A percentile compares a stretch with the other conserved stretches of the same genome.
These are phyloP conservation scores for Discostella stelligera DNA, from an alignment of 352 stramenopile species.

Conservation along the genomic window DNA sequence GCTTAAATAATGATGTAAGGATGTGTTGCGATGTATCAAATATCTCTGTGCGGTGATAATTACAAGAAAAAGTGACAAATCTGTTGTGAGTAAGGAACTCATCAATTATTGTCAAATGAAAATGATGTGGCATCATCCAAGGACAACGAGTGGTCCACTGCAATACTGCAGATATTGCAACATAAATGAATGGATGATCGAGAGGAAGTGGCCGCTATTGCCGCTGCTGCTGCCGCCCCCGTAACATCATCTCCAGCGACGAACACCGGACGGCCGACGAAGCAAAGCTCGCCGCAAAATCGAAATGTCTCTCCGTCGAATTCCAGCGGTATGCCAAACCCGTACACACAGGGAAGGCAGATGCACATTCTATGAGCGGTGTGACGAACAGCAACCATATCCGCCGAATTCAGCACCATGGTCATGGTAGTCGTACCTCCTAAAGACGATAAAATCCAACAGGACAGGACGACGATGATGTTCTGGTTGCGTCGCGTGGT, in stretches of 20 bases:
- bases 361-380: constrained; percentile 12
- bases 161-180: constrained; percentile 27
- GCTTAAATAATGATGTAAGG: constrained; percentile 34
- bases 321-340: constrained; percentile 24
- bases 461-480: not conserved
- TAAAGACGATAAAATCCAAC: constrained; percentile 2
- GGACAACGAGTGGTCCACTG: constrained; percentile 18
- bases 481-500: not conserved
- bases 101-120: constrained; percentile 28
- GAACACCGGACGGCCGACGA: constrained; percentile 14
- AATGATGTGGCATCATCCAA: constrained; percentile 14
- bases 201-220: not conserved
- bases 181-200: not conserved
- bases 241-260: constrained; percentile 2
- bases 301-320: constrained; percentile 13
- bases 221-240: not conserved
- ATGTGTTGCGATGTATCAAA: constrained; percentile 6
- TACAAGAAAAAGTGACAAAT: constrained; percentile 18
- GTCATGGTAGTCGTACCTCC: constrained; percentile 30
- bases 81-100: constrained; percentile 29
- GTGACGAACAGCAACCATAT: not conserved
- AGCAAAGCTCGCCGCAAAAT: constrained; percentile 24
- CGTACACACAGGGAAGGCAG: constrained; percentile 25
- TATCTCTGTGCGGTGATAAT: not conserved
- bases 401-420: constrained; percentile 26